Evolutionary conservation across 1,139 yeast species (phyloP).

Genomic region (Nadsonia starkeyi-henricii): DNA sequence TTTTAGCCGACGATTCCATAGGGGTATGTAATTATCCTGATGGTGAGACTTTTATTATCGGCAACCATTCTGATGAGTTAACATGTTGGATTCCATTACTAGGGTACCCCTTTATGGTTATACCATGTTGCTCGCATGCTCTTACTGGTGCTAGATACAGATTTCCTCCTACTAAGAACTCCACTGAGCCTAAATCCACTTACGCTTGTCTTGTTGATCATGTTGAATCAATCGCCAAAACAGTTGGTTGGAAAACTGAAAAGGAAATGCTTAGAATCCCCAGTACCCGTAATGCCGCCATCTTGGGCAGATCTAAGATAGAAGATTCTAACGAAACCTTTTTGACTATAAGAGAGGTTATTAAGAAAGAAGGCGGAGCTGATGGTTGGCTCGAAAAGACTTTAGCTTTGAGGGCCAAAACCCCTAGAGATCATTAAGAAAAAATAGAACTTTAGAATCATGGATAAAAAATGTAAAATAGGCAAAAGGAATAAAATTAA

Average conservation of each 20-base stretch:
- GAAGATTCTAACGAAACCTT: conserved; percentile 22
- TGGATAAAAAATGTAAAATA: too few species aligned
- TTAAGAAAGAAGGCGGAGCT: conserved; percentile 73
- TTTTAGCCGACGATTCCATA: conserved; percentile 44
- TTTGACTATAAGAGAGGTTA: conserved; percentile 28
- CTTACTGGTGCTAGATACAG: conserved; percentile 63
- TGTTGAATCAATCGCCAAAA: conserved; percentile 51
- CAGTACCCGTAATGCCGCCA: conserved; percentile 84
- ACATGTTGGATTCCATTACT: conserved; percentile 92
- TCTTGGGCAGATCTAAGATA: conserved; percentile 44
- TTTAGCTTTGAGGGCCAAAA: conserved; percentile 14
- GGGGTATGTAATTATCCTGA: background rate
- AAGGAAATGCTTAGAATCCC: conserved; percentile 87
- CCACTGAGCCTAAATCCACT: conserved; percentile 37
- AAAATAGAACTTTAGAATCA: too few species aligned
- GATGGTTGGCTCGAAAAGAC: conserved; percentile 71
- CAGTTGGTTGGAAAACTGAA: conserved; percentile 74
- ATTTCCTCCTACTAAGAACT: conserved; percentile 33
- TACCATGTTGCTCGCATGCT: conserved; percentile 91
- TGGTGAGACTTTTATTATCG: conserved; percentile 45
- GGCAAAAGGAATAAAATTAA: too few species aligned
- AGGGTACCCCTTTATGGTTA: conserved; percentile 76
- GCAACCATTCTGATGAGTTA: conserved; percentile 90
- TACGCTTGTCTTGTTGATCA: conserved; percentile 80
- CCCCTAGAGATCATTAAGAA: conserved; percentile 26